phyloP scores from a whole-genome alignment of 495 filamentous ascomycete genomes.

The Lichina pygmaea region DNA sequence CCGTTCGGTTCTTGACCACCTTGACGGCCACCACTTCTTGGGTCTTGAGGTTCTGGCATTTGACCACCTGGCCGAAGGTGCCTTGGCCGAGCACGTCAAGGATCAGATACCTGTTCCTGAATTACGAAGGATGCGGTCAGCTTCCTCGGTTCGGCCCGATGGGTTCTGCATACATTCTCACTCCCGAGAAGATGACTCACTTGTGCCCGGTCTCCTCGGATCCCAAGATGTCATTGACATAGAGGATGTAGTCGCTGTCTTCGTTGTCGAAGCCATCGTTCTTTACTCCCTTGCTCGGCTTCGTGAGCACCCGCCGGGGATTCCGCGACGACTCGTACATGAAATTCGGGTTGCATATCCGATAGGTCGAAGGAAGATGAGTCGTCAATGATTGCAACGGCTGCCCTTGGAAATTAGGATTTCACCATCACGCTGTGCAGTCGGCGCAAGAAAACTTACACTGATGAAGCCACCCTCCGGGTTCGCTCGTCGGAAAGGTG shows the following conservation, averaged over 20 bases:
- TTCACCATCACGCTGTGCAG: not conserved
- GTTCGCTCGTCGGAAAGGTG: constrained; percentile 75
- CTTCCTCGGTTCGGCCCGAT: constrained; percentile 3
- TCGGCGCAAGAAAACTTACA: constrained; percentile 23
- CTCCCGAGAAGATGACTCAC: constrained; percentile 19
- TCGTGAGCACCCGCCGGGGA: constrained; percentile 87
- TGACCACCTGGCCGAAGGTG: constrained; percentile 98
- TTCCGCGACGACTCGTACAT: constrained; percentile 99
- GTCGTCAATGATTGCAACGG: constrained; percentile 88
- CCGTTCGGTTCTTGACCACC: constrained; percentile 96
- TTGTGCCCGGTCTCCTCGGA: constrained; percentile 96
- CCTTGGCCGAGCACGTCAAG: constrained; percentile 94
- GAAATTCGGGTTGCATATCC: constrained; percentile 94
- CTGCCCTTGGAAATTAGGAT: constrained; percentile 17
- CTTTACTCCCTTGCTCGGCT: constrained; percentile 95
- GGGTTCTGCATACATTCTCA: not conserved
- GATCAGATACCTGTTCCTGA: constrained; percentile 88
- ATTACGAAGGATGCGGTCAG: not conserved
- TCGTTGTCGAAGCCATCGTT: constrained; percentile 99
- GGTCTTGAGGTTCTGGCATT: constrained; percentile 95
- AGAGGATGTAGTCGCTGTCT: constrained; percentile 97
- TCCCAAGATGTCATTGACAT: constrained; percentile 95
- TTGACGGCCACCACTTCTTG: constrained; percentile 98
- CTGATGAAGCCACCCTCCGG: constrained; percentile 98
- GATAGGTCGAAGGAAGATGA: constrained; percentile 81